These are phyloP conservation scores for Adansonia gregorii DNA, from an alignment of 441 rosid genomes.

Conservation along the genomic window DNA sequence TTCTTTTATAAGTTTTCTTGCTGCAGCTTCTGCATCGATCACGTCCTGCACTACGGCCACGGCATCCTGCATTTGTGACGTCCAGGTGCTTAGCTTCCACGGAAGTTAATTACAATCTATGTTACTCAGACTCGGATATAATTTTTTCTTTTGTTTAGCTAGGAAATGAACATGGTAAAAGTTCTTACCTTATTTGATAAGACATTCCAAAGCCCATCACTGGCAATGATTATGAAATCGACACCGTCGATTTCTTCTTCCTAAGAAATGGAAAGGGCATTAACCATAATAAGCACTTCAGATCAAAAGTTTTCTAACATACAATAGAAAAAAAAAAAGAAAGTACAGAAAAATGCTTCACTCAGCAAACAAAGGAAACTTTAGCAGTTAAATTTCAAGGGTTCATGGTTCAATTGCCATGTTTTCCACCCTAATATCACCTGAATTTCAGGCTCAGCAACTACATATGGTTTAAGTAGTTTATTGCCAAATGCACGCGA, in stretches of 20 bases:
- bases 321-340: neutral
- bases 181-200: constrained; percentile 63
- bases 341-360: neutral
- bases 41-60: constrained; percentile 52
- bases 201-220: constrained; percentile 92
- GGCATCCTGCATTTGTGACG: constrained; percentile 54
- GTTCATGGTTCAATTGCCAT: neutral
- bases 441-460: constrained; percentile 94
- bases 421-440: constrained; percentile 34
- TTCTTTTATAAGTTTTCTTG: constrained; percentile 67
- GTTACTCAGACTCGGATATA: no score
- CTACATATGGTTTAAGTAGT: constrained; percentile 80
- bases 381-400: neutral
- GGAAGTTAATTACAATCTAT: neutral
- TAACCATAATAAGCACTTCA: constrained; percentile 10
- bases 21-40: constrained; percentile 67
- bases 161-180: neutral
- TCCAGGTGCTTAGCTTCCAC: neutral
- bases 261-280: constrained; percentile 39
- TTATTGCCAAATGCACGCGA: constrained; percentile 92
- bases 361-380: neutral
- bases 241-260: constrained; percentile 68
- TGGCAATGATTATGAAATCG: constrained; percentile 76
- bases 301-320: constrained; percentile 5
- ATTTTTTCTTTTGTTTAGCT: neutral